Evolutionary conservation across 495 filamentous ascomycete genomes (phyloP), one percentile per base, ranked within the genome.

Genomic region (Glonium stellatum): DNA sequence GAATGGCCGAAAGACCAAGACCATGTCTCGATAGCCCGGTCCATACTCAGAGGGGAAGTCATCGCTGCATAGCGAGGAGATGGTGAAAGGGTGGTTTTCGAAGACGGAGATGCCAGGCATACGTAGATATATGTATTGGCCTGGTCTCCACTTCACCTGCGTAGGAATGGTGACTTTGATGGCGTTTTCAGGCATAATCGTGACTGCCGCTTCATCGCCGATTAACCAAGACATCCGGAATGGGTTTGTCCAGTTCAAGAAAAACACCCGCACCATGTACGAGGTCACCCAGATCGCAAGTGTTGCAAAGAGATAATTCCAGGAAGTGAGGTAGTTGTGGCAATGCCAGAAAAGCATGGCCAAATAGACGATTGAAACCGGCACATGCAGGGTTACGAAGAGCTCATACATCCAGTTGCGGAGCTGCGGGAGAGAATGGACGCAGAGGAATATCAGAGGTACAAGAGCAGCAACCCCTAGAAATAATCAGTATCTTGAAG

Each of bases 291-390:
- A 93, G 67, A 96, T 90, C 36, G 77, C 89, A 39, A 90, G 75
- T 0, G 90, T 93, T 10, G 89, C 85, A 66, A 79, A 93, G 9
- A 97, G 80, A 66, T 97, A 97, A 71, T 83, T 78, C 92, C 93
- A 97, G 5, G 91, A 95, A 15, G 84, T 85, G 31, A 97, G 78
- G 69, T 89, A 95, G 71, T 97, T 96, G 66, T 89, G 85, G 65
- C 87, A 93, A 72, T 97, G 92, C 92, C 92, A 97, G 73, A 97
- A 95, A 15, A 97, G 80, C 75, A 96, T 80, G 10, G 78, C 90
- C 35, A 97, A 71, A 67, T 89, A 95, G 37, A 89, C 78, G 52
- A 91, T 80, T 1, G 91, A 86, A 11, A 89, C 84, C 0, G 92
- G 88, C 0, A 90, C 84, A 68, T 97, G 92, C 15, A 92, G 71